Base-by-base conservation (phyloP, 306 rosid genomes). In the Urtica urens region DNA sequence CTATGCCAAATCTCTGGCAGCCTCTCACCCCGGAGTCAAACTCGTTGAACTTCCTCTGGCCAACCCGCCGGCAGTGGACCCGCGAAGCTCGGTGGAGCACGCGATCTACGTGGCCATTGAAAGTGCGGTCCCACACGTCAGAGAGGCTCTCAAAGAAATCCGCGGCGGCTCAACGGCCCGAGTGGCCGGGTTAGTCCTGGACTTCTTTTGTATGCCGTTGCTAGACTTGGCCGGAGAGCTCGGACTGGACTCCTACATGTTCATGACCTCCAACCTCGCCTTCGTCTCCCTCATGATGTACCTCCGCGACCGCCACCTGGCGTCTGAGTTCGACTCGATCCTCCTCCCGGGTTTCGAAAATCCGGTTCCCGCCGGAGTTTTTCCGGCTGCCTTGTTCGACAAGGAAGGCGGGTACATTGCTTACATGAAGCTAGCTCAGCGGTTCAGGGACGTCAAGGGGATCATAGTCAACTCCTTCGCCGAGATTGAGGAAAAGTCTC, bases 381-480 rank as follows among this genome's bases (percentile, higher is more conserved):
- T 78, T 15, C 82, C 86, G 13, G 72, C 10, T 20, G 43, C 47
- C 67, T 8, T 51, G 49, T 23, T 20, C 27, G 4, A 20, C 49
- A 45, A 45, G 50, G 64, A 73, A 33, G 82, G 78, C 49, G 77
- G 78, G 21, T 74, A 78, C 64, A 14, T 16, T 17, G 21, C 69
- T 13, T 74, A 31, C 29, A 16, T 66, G 23, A 56, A 61, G 51
- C 17, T 81, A 18, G 74, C 68, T 47, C 28, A 42, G 29, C 69
- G 67, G 38, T 51, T 67, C 57, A 44, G 59, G 30, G 78, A 75
- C 7, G 24, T 72, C 28, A 75, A 59, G 38, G 82, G 93, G 11
- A 69, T 81, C 2, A 51, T 81, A 60, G 78, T 68, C 2, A 81
- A 81, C 22, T 46, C 86, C 0, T 69, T 72, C 43, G 37, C 53